These are phyloP conservation scores for Symbiodinium pilosum DNA, from an alignment of 73 alveolate genomes.

Conservation along the genomic window DNA sequence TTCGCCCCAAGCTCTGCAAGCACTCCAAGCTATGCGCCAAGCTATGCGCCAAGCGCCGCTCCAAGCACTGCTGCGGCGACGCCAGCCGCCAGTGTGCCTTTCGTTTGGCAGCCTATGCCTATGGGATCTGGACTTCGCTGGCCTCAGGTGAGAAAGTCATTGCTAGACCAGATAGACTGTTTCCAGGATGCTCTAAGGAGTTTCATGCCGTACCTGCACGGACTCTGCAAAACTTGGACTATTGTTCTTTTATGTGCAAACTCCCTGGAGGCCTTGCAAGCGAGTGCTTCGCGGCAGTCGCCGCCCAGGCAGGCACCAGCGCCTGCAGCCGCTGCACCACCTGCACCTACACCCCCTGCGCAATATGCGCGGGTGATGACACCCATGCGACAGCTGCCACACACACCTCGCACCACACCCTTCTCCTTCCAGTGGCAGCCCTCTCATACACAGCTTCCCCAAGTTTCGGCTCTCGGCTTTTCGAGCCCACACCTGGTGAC, in stretches of 20 bases:
- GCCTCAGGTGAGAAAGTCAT: neutral
- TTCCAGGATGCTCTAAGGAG: neutral
- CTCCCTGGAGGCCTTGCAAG: no score
- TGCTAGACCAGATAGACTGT: neutral
- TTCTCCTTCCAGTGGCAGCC: constrained; percentile 2
- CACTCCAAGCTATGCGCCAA: neutral
- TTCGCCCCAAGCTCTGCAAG: neutral
- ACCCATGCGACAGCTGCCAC: neutral
- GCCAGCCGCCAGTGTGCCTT: neutral
- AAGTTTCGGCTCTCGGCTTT: neutral
- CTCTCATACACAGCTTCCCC: neutral
- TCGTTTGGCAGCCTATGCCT: constrained; percentile 1
- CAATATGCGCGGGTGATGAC: neutral
- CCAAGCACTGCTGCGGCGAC: neutral
- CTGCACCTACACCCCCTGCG: neutral
- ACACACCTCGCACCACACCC: constrained; percentile 4
- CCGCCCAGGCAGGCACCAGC: neutral
- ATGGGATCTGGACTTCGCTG: constrained; percentile 1
- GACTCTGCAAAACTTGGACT: no score
- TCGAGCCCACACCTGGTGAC: neutral
- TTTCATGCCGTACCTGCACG: neutral
- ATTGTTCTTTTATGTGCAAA: no score
- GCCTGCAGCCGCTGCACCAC: neutral
- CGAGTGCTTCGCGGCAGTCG: neutral
- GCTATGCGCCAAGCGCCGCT: neutral